Percentiles rank a stretch among this genome's conserved stretches.
phyloP scores from a whole-genome alignment of 352 stramenopile genomes.

The Phytopythium litorale region DNA sequence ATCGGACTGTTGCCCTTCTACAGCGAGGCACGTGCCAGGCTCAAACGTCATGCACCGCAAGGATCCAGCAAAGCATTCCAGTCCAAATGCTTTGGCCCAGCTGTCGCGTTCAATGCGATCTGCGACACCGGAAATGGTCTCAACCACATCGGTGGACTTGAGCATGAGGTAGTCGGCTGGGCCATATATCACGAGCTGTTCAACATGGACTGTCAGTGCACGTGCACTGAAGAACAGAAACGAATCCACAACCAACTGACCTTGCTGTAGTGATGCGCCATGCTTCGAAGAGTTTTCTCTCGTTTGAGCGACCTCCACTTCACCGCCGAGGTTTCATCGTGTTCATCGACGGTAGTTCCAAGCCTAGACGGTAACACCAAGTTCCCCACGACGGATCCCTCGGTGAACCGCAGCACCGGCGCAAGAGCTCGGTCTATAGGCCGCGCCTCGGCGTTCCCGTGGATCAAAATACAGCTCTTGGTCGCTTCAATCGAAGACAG shows the following conservation, averaged over 20 bases:
- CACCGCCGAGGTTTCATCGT: slow-evolving; percentile 7
- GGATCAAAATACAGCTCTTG: slow-evolving; percentile 35
- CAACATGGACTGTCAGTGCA: background rate
- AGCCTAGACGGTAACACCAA: slow-evolving; percentile 14
- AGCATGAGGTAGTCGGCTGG: slow-evolving; percentile 42
- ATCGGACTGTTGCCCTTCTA: slow-evolving; percentile 21
- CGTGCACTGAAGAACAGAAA: background rate
- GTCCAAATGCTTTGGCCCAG: slow-evolving; percentile 29
- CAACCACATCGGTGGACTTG: slow-evolving; percentile 26
- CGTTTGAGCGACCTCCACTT: slow-evolving; percentile 40
- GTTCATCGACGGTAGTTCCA: background rate
- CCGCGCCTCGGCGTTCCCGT: slow-evolving; percentile 35
- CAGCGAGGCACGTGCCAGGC: slow-evolving; percentile 20
- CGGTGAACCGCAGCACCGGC: slow-evolving; percentile 26
- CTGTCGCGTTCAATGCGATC: slow-evolving; percentile 22
- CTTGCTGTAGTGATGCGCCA: slow-evolving; percentile 29
- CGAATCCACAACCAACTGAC: slow-evolving; percentile 5
- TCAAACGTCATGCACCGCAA: slow-evolving; percentile 32
- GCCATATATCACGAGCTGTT: slow-evolving; percentile 23
- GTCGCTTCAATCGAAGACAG: slow-evolving; percentile 32
- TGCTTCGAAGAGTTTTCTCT: slow-evolving; percentile 27
- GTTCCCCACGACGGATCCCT: slow-evolving; percentile 38
- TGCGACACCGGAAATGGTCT: slow-evolving; percentile 22
- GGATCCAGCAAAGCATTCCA: slow-evolving; percentile 31
- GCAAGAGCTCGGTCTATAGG: slow-evolving; percentile 24